Base-by-base conservation (phyloP, 768 basidiomycete species). In the Termitomyces sp. region DNA sequence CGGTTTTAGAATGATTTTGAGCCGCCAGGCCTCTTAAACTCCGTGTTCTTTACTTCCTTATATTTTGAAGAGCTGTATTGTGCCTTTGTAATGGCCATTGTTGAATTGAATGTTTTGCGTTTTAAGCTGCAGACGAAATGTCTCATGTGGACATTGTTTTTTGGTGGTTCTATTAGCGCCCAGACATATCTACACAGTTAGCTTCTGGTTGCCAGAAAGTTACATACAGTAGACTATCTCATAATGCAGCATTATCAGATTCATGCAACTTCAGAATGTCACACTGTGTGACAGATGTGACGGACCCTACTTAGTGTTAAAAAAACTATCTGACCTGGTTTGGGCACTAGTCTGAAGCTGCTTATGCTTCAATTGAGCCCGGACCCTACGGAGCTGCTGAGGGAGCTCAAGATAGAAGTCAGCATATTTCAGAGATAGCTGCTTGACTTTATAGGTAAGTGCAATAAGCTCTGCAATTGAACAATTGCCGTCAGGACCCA, bases 61-160 rank as follows among this genome's bases (percentile, higher is more conserved):
- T 53, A 56, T n/a, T 51, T 53, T 59, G 30, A 45, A 41, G 36
- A 52, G 54, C 48, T 61, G 60, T 58, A 58, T 38, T 24, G 24
- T 44, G 57, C 20, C 43, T n/a, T 52, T 51, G 24, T 52, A n/a
- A 52, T 52, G 50, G 50, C 43, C 1, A 41, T 4, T 40, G 35
- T 41, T 28, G 30, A 52, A 52, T 43, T 43, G 9, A 44, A 56
- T 33, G 26, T 43, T 16, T 26, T 43, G 38, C 9, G 18, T 30
- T 35, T 41, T 16, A 44, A 40, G 16, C 14, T 50, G 20, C 33
- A 24, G 33, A 35, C 20, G 33, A 22, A 35, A 13, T 20, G 13
- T 33, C 18, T 26, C 18, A 49, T 24, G 30, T n/a, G n/a, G n/a
- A n/a, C n/a, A n/a, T n/a, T n/a, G n/a, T 26, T 26, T 26, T 26